phyloP scores from a whole-genome alignment of 306 rosid genomes.

The Ormosia emarginata region DNA sequence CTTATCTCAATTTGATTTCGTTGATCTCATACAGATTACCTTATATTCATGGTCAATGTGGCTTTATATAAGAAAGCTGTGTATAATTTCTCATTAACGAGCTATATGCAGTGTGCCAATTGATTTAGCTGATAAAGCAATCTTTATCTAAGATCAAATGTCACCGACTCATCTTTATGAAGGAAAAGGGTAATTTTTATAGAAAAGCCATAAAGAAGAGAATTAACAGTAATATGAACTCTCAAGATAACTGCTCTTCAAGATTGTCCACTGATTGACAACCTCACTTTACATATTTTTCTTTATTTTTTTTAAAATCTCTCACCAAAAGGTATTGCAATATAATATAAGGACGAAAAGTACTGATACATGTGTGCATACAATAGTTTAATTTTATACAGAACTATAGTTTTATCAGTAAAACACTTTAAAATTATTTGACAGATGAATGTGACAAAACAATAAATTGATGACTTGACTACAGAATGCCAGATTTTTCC shows the following conservation, averaged over 20 bases:
- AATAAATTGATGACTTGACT: constrained; percentile 34
- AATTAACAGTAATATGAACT: background rate
- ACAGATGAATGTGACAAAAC: constrained; percentile 30
- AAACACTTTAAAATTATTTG: background rate
- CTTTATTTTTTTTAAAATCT: background rate
- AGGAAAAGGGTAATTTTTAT: background rate
- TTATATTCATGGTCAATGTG: background rate
- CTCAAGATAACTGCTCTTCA: background rate
- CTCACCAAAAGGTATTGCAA: background rate
- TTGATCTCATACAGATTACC: background rate
- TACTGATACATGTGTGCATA: background rate
- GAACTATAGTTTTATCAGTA: background rate
- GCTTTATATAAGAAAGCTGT: background rate
- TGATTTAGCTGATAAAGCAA: background rate
- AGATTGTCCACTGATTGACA: background rate
- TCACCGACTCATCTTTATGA: background rate
- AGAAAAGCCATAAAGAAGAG: background rate
- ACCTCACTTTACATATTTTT: background rate
- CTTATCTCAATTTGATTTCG: background rate
- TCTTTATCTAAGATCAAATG: background rate
- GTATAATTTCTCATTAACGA: background rate
- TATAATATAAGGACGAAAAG: background rate
- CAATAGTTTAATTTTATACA: background rate
- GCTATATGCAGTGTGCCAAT: background rate
- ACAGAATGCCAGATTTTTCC: constrained; percentile 17